Base-by-base conservation (phyloP, 768 basidiomycete genomes). In the Pleurotus ostreatus region DNA sequence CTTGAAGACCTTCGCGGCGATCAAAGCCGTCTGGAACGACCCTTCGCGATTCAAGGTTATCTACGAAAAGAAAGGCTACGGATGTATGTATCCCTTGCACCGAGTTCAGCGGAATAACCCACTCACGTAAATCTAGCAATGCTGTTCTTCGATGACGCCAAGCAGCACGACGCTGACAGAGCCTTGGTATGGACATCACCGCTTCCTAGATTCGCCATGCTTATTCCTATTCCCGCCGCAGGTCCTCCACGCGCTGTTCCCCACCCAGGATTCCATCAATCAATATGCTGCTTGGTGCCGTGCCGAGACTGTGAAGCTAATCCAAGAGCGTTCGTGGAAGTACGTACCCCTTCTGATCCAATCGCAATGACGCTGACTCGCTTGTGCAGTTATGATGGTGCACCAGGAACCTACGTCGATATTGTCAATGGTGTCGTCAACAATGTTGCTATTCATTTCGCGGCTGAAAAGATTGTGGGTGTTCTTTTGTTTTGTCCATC, bases 371-470 rank as follows among this genome's bases (percentile, higher is more conserved):
- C 11, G 11, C 30, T 40, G 25, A 25, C 37, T 25, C 25, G n/a
- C 22, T 8, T n/a, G 40, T 11, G 25, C 34, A 48, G 51, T 11
- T 64, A 65, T 34, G 61, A 67, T 56, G 66, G 68, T 38, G 59
- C 63, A n/a, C 54, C 66, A 15, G 70, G 69, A 41, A 64, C 56
- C 44, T 70, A 66, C 30, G 59, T 80, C 55, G 75, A 81, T 57
- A 68, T 80, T 59, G 74, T 78, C 25, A 66, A 69, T 41, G 71
- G 77, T 57, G 75, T 78, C 5, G 68, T 75, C 64, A 77, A 77
- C 57, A 59, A 71, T 12, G 65, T 70, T n/a, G 65, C 68, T 5
- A 68, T 74, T 2, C 70, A 74, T 49, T 80, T 77, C 77, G 73
- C 73, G 5, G 70, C 74, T 4, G 70, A 73, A 59, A 60, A 66